phyloP scores from a whole-genome alignment of 1,139 yeast genomes.

The Pichia sp. region DNA sequence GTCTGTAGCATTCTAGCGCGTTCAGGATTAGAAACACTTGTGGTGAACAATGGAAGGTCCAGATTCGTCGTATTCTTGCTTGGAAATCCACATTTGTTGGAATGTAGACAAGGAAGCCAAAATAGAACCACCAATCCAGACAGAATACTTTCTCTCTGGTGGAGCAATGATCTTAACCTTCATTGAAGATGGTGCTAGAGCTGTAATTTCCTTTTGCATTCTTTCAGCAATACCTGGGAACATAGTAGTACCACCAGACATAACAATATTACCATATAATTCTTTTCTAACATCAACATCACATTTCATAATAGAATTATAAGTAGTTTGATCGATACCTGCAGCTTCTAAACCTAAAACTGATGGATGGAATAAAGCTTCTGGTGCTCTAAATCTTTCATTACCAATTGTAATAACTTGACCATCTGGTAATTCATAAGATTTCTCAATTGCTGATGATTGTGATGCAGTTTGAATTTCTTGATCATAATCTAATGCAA shows the following conservation, averaged over 20 bases:
- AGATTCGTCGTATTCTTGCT: slow-evolving; percentile 99
- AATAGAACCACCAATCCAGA: slow-evolving; percentile 99
- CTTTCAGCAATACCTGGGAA: slow-evolving; percentile 99
- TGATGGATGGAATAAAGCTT: slow-evolving; percentile 98
- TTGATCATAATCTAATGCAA: slow-evolving; percentile 59
- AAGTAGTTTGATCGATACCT: slow-evolving; percentile 99
- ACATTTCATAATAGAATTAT: slow-evolving; percentile 98
- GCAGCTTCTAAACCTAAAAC: slow-evolving; percentile 97
- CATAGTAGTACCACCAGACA: slow-evolving; percentile 99
- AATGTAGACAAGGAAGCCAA: slow-evolving; percentile 97
- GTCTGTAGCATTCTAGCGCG: too few species aligned
- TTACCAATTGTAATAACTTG: slow-evolving; percentile 99
- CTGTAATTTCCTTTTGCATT: slow-evolving; percentile 99
- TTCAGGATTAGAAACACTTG: slow-evolving; percentile 99
- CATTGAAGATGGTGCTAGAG: slow-evolving; percentile 99
- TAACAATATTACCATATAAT: slow-evolving; percentile 97
- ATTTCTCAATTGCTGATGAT: slow-evolving; percentile 96
- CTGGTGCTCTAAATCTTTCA: slow-evolving; percentile 99
- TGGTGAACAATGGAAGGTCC: slow-evolving; percentile 99
- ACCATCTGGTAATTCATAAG: slow-evolving; percentile 99
- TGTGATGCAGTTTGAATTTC: slow-evolving; percentile 99
- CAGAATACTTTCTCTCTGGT: slow-evolving; percentile 99
- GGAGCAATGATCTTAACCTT: slow-evolving; percentile 99
- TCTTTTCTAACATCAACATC: slow-evolving; percentile 99
- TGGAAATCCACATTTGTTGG: slow-evolving; percentile 99